These are phyloP conservation scores for Phytophthora podocarpi DNA, from an alignment of 352 stramenopile genomes.

Conservation along the genomic window DNA sequence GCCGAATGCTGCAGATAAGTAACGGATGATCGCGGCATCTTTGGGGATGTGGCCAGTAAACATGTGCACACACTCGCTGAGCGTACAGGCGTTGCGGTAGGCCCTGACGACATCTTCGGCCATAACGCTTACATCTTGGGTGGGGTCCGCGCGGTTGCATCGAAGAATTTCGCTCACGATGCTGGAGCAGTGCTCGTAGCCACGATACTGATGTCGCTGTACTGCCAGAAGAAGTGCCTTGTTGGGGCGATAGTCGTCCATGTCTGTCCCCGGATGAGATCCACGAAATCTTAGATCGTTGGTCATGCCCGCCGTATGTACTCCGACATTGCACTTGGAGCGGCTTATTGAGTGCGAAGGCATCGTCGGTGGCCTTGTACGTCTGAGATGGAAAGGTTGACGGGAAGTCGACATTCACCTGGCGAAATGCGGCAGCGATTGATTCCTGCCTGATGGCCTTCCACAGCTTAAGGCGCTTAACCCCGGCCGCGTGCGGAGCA, in stretches of 20 bases:
- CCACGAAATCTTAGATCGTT: background rate
- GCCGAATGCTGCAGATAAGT: conserved; percentile 19
- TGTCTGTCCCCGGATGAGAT: conserved; percentile 1
- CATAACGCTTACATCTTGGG: background rate
- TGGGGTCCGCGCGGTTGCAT: background rate
- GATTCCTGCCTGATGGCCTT: too few species aligned
- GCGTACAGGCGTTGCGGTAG: conserved; percentile 9
- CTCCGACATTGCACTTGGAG: background rate
- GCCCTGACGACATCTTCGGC: conserved; percentile 14
- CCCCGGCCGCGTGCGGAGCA: too few species aligned
- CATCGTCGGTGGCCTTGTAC: too few species aligned
- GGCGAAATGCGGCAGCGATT: too few species aligned
- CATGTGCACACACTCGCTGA: conserved; percentile 2
- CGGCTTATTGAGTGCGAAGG: background rate
- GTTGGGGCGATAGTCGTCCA: background rate
- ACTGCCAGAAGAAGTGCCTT: background rate
- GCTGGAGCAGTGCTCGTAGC: background rate
- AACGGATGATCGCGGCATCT: conserved; percentile 17
- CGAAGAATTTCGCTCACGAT: conserved; percentile 1
- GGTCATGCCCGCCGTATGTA: background rate
- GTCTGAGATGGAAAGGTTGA: too few species aligned
- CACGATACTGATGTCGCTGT: background rate
- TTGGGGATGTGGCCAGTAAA: background rate
- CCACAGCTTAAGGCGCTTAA: too few species aligned
- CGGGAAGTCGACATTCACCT: too few species aligned